Percentiles rank a stretch among this genome's conserved stretches.
These are phyloP conservation scores for Euphorbia tirucalli DNA, from an alignment of 345 rosid species.

Conservation along the genomic window DNA sequence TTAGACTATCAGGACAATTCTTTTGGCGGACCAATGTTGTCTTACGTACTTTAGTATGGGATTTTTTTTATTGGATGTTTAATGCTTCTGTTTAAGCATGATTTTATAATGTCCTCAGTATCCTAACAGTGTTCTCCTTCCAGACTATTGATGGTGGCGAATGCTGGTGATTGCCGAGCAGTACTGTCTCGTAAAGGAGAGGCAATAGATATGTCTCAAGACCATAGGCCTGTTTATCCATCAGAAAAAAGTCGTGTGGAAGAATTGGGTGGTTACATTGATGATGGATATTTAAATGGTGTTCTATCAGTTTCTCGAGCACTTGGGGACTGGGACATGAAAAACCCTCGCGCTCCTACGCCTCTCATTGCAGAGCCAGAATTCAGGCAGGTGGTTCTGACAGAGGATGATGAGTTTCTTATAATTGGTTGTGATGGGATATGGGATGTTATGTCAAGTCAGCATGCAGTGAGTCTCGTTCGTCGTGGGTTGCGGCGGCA, in stretches of 20 bases:
- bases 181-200: conserved; percentile 45
- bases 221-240: conserved; percentile 41
- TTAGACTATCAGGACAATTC: not conserved
- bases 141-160: conserved; percentile 67
- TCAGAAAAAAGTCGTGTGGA: conserved; percentile 35
- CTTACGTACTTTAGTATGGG: not conserved
- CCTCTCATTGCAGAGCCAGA: conserved; percentile 88
- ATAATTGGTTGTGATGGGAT: conserved; percentile 88
- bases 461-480: conserved; percentile 68
- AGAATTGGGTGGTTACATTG: conserved; percentile 52
- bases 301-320: conserved; percentile 77
- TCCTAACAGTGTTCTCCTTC: conserved; percentile 11
- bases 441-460: conserved; percentile 92
- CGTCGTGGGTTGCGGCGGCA: conserved; percentile 58
- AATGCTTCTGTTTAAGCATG: not conserved
- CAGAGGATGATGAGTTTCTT: conserved; percentile 86
- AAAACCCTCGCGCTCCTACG: conserved; percentile 52
- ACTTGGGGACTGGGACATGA: conserved; percentile 92
- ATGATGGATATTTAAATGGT: conserved; percentile 74
- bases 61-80: not conserved
- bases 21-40: not conserved
- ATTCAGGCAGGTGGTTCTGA: conserved; percentile 46
- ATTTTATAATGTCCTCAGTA: not conserved
- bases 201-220: conserved; percentile 48
- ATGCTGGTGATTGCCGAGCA: conserved; percentile 53